Conservation (phyloP, 345 rosid species). For the Aegle marmelos region DNA sequence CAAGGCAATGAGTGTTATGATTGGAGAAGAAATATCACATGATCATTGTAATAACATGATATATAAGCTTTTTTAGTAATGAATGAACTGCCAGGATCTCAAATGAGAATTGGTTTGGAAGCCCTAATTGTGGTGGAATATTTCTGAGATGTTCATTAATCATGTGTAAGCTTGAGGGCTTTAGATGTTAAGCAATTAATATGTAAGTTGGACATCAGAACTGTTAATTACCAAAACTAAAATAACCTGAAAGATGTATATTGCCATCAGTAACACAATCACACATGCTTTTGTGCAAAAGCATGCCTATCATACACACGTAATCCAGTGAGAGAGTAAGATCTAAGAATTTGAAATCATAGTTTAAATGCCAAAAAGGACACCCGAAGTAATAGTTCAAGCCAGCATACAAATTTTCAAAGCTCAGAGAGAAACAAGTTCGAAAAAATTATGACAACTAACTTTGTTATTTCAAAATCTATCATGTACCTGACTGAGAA, state of each 20-base stretch:
- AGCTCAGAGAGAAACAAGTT: slow-evolving; percentile 9
- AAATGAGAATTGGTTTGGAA: not conserved
- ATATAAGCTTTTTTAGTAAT: not conserved
- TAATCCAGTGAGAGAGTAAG: not conserved
- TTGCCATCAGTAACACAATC: not conserved
- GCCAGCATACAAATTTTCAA: slow-evolving; percentile 1
- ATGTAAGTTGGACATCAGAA: not conserved
- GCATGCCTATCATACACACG: not conserved
- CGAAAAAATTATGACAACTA: slow-evolving; percentile 5
- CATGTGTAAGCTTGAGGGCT: not conserved
- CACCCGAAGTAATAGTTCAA: not conserved
- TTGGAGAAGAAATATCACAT: not conserved
- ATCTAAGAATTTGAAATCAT: not conserved
- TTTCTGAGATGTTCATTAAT: not conserved
- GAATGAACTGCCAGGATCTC: not conserved
- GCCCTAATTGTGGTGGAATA: not conserved
- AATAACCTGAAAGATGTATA: not conserved
- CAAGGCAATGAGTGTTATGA: slow-evolving; percentile 12
- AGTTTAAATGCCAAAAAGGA: slow-evolving; percentile 8
- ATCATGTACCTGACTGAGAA: slow-evolving; percentile 79
- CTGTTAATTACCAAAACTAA: not conserved
- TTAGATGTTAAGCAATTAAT: not conserved
- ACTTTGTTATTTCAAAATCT: slow-evolving; percentile 5
- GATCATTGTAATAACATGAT: not conserved
- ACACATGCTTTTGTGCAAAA: not conserved